Base-by-base conservation (phyloP, 441 rosid genomes). In the Aleurites moluccanus region DNA sequence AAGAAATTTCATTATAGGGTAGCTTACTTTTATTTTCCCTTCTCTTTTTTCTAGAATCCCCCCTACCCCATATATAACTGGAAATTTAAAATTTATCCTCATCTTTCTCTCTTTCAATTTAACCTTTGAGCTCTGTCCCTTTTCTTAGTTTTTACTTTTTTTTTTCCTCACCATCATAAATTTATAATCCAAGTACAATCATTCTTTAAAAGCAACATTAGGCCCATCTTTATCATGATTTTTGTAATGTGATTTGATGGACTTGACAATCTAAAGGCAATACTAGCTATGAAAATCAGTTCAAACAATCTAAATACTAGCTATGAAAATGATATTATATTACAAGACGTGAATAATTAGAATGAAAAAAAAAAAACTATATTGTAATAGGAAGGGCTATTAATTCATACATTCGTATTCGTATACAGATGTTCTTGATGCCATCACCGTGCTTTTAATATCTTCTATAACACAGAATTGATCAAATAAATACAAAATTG, bases 151-250 rank as follows among this genome's bases (percentile, higher is more conserved):
- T n/a, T n/a, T n/a, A n/a, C n/a, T n/a, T n/a, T n/a, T n/a, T n/a
- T n/a, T n/a, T n/a, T n/a, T n/a, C n/a, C n/a, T n/a, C n/a, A n/a
- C n/a, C n/a, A n/a, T n/a, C n/a, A n/a, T n/a, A n/a, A n/a, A n/a
- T n/a, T n/a, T n/a, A n/a, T n/a, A n/a, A n/a, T n/a, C n/a, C n/a
- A n/a, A n/a, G n/a, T n/a, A n/a, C n/a, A n/a, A 33, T 42, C 38
- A 57, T 74, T 60, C 67, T 56, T 44, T 56, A 23, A 67, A 73
- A 52, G 70, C 70, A 67, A 13, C 69, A 33, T 57, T 25, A n/a
- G n/a, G n/a, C n/a, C n/a, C n/a, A n/a, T n/a, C n/a, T n/a, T n/a
- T n/a, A 44, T 1, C 35, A 23, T 67, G 67, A 74, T 71, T 73
- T 33, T 23, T 11, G 45, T 45, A 6, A 1, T 70, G 56, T 66